Percentiles rank a stretch among this genome's conserved stretches.
Conservation (phyloP, 2,329 filamentous ascomycete species). For the Cercospora janseana region DNA sequence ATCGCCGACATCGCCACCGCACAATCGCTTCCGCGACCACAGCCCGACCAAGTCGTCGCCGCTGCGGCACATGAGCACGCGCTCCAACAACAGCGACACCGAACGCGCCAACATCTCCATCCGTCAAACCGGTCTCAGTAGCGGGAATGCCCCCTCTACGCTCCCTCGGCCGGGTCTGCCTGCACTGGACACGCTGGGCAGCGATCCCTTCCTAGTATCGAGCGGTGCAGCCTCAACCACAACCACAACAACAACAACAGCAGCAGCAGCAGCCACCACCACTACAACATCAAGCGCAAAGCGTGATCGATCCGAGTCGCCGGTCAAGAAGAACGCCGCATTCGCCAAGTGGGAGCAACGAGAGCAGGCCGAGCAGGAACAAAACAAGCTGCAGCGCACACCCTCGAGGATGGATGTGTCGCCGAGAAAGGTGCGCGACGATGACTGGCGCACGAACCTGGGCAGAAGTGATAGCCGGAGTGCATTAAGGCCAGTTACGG, state of each 20-base stretch:
- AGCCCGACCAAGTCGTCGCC: slow-evolving; percentile 37
- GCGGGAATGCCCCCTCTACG: slow-evolving; percentile 33
- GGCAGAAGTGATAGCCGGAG: slow-evolving; percentile 33
- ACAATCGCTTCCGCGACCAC: slow-evolving; percentile 36
- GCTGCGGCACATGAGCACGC: slow-evolving; percentile 38
- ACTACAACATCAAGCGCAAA: too few species aligned
- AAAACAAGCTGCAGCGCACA: slow-evolving; percentile 20
- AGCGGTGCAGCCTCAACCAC: slow-evolving; percentile 15
- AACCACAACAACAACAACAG: too few species aligned
- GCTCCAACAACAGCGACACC: slow-evolving; percentile 36
- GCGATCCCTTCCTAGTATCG: slow-evolving; percentile 35
- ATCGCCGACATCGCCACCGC: slow-evolving; percentile 36
- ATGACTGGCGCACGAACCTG: slow-evolving; percentile 35
- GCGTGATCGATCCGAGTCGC: slow-evolving; percentile 38
- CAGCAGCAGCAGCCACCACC: too few species aligned
- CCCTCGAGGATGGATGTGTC: slow-evolving; percentile 33
- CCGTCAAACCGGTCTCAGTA: slow-evolving; percentile 33
- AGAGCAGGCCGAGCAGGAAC: slow-evolving; percentile 29
- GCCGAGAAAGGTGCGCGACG: slow-evolving; percentile 35
- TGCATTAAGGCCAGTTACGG: slow-evolving; percentile 33
- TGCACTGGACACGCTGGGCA: slow-evolving; percentile 29
- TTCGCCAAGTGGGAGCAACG: slow-evolving; percentile 36
- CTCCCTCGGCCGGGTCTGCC: slow-evolving; percentile 30
- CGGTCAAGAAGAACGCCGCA: slow-evolving; percentile 39
- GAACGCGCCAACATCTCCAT: slow-evolving; percentile 32